A percentile compares a stretch with the other conserved stretches of the same genome.
Conservation (phyloP, 2,329 filamentous ascomycete species). For the Talaromyces sp. region DNA sequence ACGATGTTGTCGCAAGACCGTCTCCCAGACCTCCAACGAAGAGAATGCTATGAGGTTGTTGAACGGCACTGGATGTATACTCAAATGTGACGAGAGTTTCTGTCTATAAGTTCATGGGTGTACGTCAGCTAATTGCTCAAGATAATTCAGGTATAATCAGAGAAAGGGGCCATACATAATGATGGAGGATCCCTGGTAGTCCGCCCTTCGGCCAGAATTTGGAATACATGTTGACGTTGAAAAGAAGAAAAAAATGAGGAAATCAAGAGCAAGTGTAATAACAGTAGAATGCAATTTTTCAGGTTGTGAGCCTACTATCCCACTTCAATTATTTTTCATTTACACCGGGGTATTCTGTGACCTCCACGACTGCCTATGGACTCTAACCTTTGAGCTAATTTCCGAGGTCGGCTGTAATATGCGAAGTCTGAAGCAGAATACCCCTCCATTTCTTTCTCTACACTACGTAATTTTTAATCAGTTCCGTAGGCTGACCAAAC, state of each 20-base stretch:
- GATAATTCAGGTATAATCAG: too few species aligned
- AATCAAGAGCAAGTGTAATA: too few species aligned
- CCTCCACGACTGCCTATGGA: not conserved
- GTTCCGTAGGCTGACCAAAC: not conserved
- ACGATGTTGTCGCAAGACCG: slow-evolving; percentile 61
- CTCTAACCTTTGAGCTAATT: slow-evolving; percentile 12
- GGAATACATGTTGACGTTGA: slow-evolving; percentile 25
- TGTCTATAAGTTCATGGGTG: not conserved
- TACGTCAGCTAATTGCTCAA: not conserved
- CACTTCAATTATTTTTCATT: not conserved
- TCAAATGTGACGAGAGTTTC: slow-evolving; percentile 14
- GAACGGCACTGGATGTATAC: slow-evolving; percentile 11
- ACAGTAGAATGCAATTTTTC: not conserved
- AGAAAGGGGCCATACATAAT: slow-evolving; percentile 6
- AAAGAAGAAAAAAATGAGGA: not conserved
- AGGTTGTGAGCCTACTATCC: not conserved
- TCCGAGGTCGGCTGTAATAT: slow-evolving; percentile 16
- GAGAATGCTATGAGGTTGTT: slow-evolving; percentile 55
- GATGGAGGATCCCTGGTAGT: slow-evolving; percentile 9
- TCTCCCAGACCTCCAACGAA: slow-evolving; percentile 68
- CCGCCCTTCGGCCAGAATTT: slow-evolving; percentile 35
- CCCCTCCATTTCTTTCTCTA: not conserved
- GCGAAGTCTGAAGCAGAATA: not conserved
- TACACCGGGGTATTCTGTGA: too few species aligned
- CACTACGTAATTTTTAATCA: not conserved